Base-by-base conservation (phyloP, 2,329 filamentous ascomycete species). In the Neofusicoccum ribis region DNA sequence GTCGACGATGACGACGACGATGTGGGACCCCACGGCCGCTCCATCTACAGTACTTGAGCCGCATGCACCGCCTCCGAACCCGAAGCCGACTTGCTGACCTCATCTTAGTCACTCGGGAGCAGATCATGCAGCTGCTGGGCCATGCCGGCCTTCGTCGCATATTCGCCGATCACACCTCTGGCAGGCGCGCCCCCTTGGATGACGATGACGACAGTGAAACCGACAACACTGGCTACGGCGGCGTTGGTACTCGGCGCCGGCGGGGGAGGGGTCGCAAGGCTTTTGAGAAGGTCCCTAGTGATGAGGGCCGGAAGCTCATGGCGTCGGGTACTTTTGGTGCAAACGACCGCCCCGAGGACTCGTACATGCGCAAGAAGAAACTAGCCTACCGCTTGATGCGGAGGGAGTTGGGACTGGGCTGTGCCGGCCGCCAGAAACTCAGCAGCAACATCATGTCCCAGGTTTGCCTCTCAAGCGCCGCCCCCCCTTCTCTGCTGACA, bases 221-320 rank as follows among this genome's bases (percentile, higher is more conserved):
- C 47, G 67, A 71, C 23, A 74, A 74, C n/a, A 76, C 74, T 12
- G 72, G 78, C 69, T 75, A 77, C 59, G 77, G 71, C 68, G 70
- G 72, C 27, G 68, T 76, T 2, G 70, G 68, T 3, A 70, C 72
- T 5, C 72, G 77, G 60, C 73, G 79, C 56, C 80, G 82, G 70
- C 78, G 83, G 46, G 76, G 82, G 39, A 78, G 84, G 52, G 81
- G 84, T 61, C 76, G 76, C 67, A 79, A 79, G 17, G 75, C 80
- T 50, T 93, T 93, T 66, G 92, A 93, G n/a, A 91, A 91, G 70
- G 88, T 97, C 0, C 94, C 94, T 0, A 97, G 89, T 71, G 87
- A 91, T 11, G 84, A 87, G 67, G 94, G 95, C 7, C 83, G 78
- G 56, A 86, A 89, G 70, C 80, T 98, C 67, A 97, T 98, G 93